These are phyloP conservation scores for Tricholoma sp. DNA, from an alignment of 768 basidiomycete genomes.

Conservation along the genomic window DNA sequence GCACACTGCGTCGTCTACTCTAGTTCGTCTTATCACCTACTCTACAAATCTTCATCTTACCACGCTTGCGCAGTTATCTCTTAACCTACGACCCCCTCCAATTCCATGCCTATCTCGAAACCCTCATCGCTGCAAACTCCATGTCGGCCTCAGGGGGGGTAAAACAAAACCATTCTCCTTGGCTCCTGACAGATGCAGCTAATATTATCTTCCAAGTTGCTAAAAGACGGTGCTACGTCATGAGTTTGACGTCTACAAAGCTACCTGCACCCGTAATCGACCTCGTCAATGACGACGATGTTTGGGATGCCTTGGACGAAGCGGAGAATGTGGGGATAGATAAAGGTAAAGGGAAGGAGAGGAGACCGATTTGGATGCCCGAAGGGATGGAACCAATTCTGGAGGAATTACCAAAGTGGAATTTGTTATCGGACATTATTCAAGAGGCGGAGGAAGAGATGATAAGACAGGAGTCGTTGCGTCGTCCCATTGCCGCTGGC, in stretches of 20 bases:
- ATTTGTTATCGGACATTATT: constrained; percentile 74
- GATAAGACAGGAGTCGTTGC: constrained; percentile 47
- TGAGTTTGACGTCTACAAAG: constrained; percentile 25
- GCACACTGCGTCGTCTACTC: constrained; percentile 77
- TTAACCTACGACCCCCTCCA: constrained; percentile 87
- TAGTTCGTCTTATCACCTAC: constrained; percentile 41
- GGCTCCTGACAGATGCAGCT: constrained; percentile 92
- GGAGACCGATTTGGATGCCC: constrained; percentile 60
- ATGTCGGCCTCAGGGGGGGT: constrained; percentile 41
- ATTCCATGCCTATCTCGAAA: constrained; percentile 90
- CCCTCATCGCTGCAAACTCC: constrained; percentile 61
- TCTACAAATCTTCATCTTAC: not conserved
- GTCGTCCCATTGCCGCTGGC: constrained; percentile 22
- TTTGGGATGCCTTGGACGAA: constrained; percentile 70
- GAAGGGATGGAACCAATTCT: constrained; percentile 78
- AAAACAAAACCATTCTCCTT: constrained; percentile 71
- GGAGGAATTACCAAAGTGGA: constrained; percentile 96
- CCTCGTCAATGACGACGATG: constrained; percentile 61
- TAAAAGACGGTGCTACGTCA: constrained; percentile 74
- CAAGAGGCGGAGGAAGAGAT: constrained; percentile 90
- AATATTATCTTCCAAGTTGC: constrained; percentile 80
- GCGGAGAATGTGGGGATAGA: constrained; percentile 28
- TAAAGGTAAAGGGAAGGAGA: constrained; percentile 13
- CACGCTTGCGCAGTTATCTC: constrained; percentile 54
- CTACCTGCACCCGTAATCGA: constrained; percentile 29